phyloP scores from a whole-genome alignment of 176 grass and related monocot genomes.

The Tillandsia leiboldiana region DNA sequence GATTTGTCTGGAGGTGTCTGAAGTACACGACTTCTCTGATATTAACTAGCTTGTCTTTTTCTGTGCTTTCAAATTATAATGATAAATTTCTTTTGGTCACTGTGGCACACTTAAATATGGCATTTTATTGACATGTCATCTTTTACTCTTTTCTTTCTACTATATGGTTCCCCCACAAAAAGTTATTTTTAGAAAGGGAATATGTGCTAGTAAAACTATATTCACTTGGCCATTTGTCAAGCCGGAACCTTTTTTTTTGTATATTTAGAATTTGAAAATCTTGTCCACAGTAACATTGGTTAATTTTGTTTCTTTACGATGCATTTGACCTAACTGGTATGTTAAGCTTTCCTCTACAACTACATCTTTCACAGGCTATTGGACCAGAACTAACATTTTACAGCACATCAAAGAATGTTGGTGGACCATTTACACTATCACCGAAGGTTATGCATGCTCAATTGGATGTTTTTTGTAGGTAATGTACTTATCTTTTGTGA shows the following conservation, averaged over 20 bases:
- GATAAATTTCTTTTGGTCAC: no score
- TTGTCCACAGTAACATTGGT: neutral
- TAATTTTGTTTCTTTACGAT: neutral
- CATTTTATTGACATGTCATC: neutral
- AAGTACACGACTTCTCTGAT: no score
- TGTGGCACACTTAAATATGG: no score
- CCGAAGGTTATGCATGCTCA: constrained; percentile 93
- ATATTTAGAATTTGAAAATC: neutral
- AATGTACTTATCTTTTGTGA: constrained; percentile 16
- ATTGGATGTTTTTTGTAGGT: constrained; percentile 90
- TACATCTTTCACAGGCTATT: constrained; percentile 46
- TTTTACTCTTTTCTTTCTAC: neutral
- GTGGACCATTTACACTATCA: constrained; percentile 53
- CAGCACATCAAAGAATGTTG: constrained; percentile 68
- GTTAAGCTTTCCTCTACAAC: neutral
- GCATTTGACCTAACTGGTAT: neutral
- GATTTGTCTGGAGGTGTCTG: no score
- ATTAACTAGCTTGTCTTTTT: no score
- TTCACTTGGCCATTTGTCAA: no score
- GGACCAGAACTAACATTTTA: constrained; percentile 97
- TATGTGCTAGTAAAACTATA: no score
- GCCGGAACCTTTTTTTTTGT: neutral
- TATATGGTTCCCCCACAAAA: neutral
- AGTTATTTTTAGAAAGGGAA: no score
- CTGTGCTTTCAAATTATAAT: no score